Base-by-base conservation (phyloP, 2,329 filamentous ascomycete genomes). In the Phoma sp. region DNA sequence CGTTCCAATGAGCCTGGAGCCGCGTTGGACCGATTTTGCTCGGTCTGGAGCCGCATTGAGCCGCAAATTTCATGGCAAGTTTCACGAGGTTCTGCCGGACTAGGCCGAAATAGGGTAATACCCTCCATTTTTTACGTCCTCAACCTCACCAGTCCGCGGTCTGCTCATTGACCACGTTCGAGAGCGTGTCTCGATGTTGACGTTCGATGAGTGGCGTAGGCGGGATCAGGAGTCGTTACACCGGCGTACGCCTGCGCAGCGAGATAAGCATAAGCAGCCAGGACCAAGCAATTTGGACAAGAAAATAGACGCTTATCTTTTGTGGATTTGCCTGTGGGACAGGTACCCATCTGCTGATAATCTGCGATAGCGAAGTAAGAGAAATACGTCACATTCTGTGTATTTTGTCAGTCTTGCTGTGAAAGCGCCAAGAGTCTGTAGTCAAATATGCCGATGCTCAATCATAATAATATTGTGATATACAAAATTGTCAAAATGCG, bases 31-130 rank as follows among this genome's bases (percentile, higher is more conserved):
- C 52, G 52, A 55, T 13, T 24, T 18, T 35, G 40, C 13, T 23
- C 35, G 46, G 52, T 49, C 29, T 55, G 47, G 52, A 51, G 52
- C 52, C 52, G 52, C 52, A 47, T 51, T 43, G 52, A 55, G 52
- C 52, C 47, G 52, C 52, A 41, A 36, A 35, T 14, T 32, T 32
- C 37, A 10, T 10, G 42, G 52, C 52, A 55, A 36, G 52, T 55
- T 37, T 48, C 42, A 48, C 52, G 52, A 55, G 37, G 40, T 35
- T 45, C 37, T 35, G 52, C 52, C 52, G 46, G 4, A 42, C 52
- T 55, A 55, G 30, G 46, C 52, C 46, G 36, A 8, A 42, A 27
- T 2, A 7, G 30, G 52, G 9, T 11, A 49, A 45, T 46, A 36
- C 29, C 37, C 40, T 45, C 30, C 52, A 49, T 35, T 7, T n/a